These are phyloP conservation scores for Trametes cingulata DNA, from an alignment of 768 basidiomycete species.

Conservation along the genomic window DNA sequence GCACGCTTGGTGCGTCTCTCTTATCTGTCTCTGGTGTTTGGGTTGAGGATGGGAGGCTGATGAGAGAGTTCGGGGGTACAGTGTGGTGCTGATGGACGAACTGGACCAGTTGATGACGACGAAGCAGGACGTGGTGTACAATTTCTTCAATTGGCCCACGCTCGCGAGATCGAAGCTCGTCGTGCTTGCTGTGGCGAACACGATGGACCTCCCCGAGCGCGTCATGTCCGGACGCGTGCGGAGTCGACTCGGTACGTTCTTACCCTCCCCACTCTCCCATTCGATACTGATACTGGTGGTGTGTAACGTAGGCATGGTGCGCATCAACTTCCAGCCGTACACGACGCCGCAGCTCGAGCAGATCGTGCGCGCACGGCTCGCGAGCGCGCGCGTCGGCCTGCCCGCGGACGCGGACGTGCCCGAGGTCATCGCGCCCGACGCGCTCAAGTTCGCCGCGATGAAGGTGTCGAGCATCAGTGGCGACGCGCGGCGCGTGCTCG, in stretches of 20 bases:
- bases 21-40: background rate
- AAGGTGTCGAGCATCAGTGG: slow-evolving; percentile 82
- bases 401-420: slow-evolving; percentile 48
- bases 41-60: background rate
- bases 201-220: slow-evolving; percentile 96
- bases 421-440: slow-evolving; percentile 63
- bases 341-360: slow-evolving; percentile 72
- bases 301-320: slow-evolving; percentile 68
- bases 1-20: slow-evolving; percentile 76
- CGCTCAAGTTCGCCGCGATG: slow-evolving; percentile 82
- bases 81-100: slow-evolving; percentile 98
- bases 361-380: slow-evolving; percentile 84
- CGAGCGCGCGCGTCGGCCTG: slow-evolving; percentile 54
- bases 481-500: slow-evolving; percentile 90
- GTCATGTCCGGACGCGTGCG: slow-evolving; percentile 91
- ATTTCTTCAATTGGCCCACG: slow-evolving; percentile 99
- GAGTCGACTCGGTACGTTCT: slow-evolving; percentile 76
- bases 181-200: slow-evolving; percentile 96
- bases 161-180: slow-evolving; percentile 84
- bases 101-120: slow-evolving; percentile 94
- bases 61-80: slow-evolving; percentile 38
- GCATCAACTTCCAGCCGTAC: slow-evolving; percentile 93
- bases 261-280: background rate
- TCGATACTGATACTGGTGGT: background rate
- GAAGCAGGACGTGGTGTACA: slow-evolving; percentile 98